These are phyloP conservation scores for Cicer bijugum DNA, from an alignment of 306 rosid species.

Conservation along the genomic window DNA sequence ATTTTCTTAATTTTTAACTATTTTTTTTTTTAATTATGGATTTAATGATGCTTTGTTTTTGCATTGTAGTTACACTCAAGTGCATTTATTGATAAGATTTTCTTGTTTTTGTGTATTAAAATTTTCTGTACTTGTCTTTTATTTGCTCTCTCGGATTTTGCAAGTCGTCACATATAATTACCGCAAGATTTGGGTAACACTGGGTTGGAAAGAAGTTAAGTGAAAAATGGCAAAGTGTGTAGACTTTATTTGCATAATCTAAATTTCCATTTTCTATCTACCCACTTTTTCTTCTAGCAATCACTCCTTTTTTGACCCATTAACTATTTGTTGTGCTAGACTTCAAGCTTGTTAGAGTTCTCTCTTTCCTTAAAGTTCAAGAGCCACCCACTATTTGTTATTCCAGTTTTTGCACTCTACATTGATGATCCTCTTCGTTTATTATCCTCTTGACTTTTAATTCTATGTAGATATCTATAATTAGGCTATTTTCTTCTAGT, in stretches of 20 bases:
- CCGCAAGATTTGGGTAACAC: background rate
- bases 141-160: background rate
- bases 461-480: background rate
- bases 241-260: constrained; percentile 11
- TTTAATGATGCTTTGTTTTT: background rate
- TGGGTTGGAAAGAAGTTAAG: background rate
- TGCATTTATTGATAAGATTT: background rate
- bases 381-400: background rate
- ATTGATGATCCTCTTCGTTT: background rate
- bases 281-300: background rate
- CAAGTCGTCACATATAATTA: background rate
- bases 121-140: background rate
- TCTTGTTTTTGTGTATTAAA: background rate
- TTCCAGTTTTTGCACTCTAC: background rate
- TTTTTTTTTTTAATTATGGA: background rate
- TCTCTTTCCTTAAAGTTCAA: background rate
- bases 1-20: background rate
- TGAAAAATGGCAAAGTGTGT: background rate
- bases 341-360: background rate
- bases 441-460: background rate
- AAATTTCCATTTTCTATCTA: constrained; percentile 1
- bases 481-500: constrained; percentile 8
- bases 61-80: background rate
- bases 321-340: background rate
- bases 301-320: background rate